A percentile compares a stretch with the other conserved stretches of the same genome.
Conservation (phyloP, 805 yeast species). For the Schwanniomyces pseudopolymorphus region DNA sequence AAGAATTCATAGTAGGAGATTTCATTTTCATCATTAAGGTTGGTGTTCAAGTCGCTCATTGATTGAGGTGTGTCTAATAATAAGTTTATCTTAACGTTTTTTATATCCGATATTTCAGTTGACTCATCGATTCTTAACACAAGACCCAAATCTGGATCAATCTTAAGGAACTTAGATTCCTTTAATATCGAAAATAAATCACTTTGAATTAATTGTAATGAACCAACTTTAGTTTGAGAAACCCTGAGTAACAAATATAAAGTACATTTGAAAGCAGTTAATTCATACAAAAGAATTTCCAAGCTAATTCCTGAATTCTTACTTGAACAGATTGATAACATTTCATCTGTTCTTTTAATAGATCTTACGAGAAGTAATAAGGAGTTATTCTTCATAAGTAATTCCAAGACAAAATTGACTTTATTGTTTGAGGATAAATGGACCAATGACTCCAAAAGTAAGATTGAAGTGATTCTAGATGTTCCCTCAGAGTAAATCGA, state of each 20-base stretch:
- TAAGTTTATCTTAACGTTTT: slow-evolving; percentile 43
- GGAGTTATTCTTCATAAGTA: slow-evolving; percentile 64
- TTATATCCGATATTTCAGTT: slow-evolving; percentile 16
- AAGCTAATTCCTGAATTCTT: slow-evolving; percentile 37
- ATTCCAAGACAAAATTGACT: slow-evolving; percentile 58
- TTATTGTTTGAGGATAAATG: slow-evolving; percentile 53
- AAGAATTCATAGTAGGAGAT: slow-evolving; percentile 66
- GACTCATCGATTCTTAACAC: slow-evolving; percentile 35
- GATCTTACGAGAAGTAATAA: slow-evolving; percentile 64
- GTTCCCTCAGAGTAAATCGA: slow-evolving; percentile 77
- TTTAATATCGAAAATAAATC: slow-evolving; percentile 66
- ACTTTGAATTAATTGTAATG: slow-evolving; percentile 70
- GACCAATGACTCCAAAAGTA: slow-evolving; percentile 68
- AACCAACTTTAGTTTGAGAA: slow-evolving; percentile 76
- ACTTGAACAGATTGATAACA: slow-evolving; percentile 38
- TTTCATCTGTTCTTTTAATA: slow-evolving; percentile 66
- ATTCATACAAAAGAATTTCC: slow-evolving; percentile 64
- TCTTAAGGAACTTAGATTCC: slow-evolving; percentile 52
- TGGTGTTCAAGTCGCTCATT: slow-evolving; percentile 14
- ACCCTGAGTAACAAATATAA: slow-evolving; percentile 68
- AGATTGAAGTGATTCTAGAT: slow-evolving; percentile 68
- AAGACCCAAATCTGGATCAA: slow-evolving; percentile 81
- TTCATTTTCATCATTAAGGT: slow-evolving; percentile 10
- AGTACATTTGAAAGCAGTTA: slow-evolving; percentile 74
- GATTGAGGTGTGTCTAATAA: slow-evolving; percentile 54